Conservation (phyloP, 805 yeast species). For the Gaillardinia entomophila region DNA sequence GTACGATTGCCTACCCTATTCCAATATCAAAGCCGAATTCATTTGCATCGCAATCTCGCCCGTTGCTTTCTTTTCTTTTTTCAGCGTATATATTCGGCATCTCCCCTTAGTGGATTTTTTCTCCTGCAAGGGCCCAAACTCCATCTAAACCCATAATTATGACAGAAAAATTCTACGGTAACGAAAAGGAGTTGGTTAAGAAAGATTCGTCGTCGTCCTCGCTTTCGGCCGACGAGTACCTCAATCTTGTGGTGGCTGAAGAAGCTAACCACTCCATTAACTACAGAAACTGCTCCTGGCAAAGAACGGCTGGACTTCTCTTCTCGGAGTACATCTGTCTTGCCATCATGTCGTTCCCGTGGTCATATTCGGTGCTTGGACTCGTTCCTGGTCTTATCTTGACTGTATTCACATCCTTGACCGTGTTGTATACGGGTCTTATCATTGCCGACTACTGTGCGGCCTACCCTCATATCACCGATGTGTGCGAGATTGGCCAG, state of each 20-base stretch:
- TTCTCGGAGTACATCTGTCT: slow-evolving; percentile 57
- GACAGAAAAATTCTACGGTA: background rate
- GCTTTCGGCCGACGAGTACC: slow-evolving; percentile 8
- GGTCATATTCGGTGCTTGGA: slow-evolving; percentile 58
- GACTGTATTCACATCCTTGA: slow-evolving; percentile 45
- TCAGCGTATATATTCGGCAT: background rate
- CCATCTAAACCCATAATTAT: background rate
- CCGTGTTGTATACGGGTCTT: slow-evolving; percentile 52
- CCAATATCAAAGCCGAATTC: too few species aligned
- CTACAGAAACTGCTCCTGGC: slow-evolving; percentile 52
- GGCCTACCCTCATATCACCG: slow-evolving; percentile 44
- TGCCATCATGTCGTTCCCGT: slow-evolving; percentile 62
- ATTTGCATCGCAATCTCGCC: background rate
- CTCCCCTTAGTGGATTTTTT: background rate
- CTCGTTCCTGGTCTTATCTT: slow-evolving; percentile 52
- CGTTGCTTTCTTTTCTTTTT: too few species aligned
- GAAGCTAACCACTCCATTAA: slow-evolving; percentile 28
- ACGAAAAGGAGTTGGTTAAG: background rate
- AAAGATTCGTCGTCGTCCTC: slow-evolving; percentile 1
- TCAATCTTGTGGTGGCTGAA: slow-evolving; percentile 6
- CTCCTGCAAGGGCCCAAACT: background rate
- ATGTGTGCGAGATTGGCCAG: slow-evolving; percentile 57
- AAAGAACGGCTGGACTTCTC: slow-evolving; percentile 52
- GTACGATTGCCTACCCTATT: background rate
- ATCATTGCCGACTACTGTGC: slow-evolving; percentile 51